phyloP scores from a whole-genome alignment of 2,329 filamentous ascomycete species.

The Endothia cerciana region DNA sequence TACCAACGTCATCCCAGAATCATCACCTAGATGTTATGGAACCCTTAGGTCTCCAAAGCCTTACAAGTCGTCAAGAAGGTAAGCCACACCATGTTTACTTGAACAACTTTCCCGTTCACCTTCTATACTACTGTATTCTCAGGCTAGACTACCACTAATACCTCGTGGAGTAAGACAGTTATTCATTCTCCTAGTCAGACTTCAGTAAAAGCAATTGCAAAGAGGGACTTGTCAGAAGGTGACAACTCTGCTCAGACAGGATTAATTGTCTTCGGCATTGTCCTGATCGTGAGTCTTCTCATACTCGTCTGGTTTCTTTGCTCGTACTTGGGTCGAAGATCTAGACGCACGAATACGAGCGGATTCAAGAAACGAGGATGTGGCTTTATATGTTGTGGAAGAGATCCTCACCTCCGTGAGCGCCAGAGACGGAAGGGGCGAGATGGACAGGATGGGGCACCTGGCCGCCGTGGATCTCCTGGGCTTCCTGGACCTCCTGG shows the following conservation, averaged over 20 bases:
- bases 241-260: slow-evolving; percentile 5
- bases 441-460: too few relatives aligned
- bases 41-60: neutral
- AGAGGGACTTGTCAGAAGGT: neutral
- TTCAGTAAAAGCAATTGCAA: neutral
- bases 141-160: neutral
- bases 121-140: neutral
- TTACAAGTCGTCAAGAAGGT: neutral
- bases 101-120: neutral
- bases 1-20: neutral
- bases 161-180: neutral
- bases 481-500: neutral
- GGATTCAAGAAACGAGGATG: neutral
- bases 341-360: neutral
- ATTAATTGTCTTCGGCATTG: slow-evolving; percentile 14
- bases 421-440: too few relatives aligned
- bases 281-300: neutral
- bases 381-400: neutral
- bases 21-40: neutral
- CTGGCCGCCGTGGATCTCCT: neutral
- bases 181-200: neutral
- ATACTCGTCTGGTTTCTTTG: slow-evolving; percentile 9
- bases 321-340: neutral
- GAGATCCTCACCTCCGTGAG: neutral
- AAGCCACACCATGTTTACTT: neutral